A percentile compares a stretch with the other conserved stretches of the same genome.
These are phyloP conservation scores for Globisporangium perplexum DNA, from an alignment of 352 stramenopile genomes.

Conservation along the genomic window DNA sequence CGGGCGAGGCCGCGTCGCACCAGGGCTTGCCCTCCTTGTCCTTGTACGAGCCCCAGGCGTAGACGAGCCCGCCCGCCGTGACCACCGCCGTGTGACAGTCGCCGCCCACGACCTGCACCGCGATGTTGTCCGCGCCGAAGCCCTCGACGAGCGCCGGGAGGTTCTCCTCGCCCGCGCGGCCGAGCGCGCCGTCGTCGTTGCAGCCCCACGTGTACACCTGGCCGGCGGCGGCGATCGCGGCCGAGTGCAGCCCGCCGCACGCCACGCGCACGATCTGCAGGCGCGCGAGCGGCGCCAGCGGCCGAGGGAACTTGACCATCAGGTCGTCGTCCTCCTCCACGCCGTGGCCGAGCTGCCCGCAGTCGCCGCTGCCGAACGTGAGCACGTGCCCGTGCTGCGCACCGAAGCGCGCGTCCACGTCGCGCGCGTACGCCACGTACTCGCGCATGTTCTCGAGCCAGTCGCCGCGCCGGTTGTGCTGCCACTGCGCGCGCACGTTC, in stretches of 20 bases:
- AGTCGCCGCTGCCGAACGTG: constrained; percentile 91
- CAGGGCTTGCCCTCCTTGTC: constrained; percentile 96
- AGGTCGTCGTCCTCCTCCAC: constrained; percentile 77
- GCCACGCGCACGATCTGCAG: constrained; percentile 61
- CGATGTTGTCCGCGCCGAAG: constrained; percentile 39
- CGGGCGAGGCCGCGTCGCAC: constrained; percentile 64
- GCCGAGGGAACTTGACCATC: constrained; percentile 66
- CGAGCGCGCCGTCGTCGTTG: constrained; percentile 90
- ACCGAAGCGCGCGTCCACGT: constrained; percentile 57
- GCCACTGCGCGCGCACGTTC: constrained; percentile 56
- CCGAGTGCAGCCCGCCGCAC: constrained; percentile 90
- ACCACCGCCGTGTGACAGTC: constrained; percentile 93
- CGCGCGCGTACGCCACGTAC: constrained; percentile 66
- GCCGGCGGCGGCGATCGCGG: constrained; percentile 81
- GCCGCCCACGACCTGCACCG: constrained; percentile 85
- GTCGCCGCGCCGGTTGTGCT: constrained; percentile 50
- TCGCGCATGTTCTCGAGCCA: constrained; percentile 80
- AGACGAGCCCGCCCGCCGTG: constrained; percentile 87
- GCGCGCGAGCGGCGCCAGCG: constrained; percentile 36
- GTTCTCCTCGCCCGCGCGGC: constrained; percentile 77
- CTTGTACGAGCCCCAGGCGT: constrained; percentile 94
- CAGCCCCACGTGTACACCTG: constrained; percentile 95
- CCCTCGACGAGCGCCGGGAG: constrained; percentile 49
- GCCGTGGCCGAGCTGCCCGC: constrained; percentile 89
- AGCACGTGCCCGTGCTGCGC: constrained; percentile 38